Evolutionary conservation across 345 rosid genomes (phyloP), one percentile per base, ranked within the genome.

Genomic region (Syzygium grande): DNA sequence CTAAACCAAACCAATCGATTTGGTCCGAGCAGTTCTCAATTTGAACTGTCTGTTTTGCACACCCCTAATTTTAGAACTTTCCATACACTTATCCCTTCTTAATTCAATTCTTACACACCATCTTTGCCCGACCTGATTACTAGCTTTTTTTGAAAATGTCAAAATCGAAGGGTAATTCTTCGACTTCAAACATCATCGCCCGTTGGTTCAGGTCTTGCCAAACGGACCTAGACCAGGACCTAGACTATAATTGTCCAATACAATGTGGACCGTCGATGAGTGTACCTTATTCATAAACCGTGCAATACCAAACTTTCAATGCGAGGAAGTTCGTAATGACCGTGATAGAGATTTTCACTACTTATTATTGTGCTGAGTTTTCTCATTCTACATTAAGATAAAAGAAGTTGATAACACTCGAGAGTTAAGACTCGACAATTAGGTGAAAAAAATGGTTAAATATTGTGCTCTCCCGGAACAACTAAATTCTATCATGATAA

Each of bases 271-370:
- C 68, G 68, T 2, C 17, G 77, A 29, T 19, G 41, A 21, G 41
- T 1, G 21, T 29, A 29, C 41, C 77, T 63, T 4, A 41, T 63
- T 29, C 77, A 38, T n/a, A 63, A 63, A 29, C 77, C 21, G 41
- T 0, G 77, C 29, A n/a, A n/a, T n/a, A 2, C 73, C 0, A 8
- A 38, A 14, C 15, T 29, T 29, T 3, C 2, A 10, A 14, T 3
- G 77, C 2, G 41, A 63, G 21, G 38, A 63, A 29, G 21, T 34
- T 29, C 21, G 0, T 2, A 34, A 29, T 29, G 1, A 63, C 12
- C 29, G 41, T 19, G 21, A 29, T 63, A 7, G 41, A 29, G 55
- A 52, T 52, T 52, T 5, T 5, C 55, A 2, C 77, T 29, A 29
- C 30, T 63, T 15, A 63, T 19, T 3, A 2, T 2, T 29, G 41